Evolutionary conservation across 2,329 filamentous ascomycete species (phyloP).

Genomic region (Coniochaeta sp.): DNA sequence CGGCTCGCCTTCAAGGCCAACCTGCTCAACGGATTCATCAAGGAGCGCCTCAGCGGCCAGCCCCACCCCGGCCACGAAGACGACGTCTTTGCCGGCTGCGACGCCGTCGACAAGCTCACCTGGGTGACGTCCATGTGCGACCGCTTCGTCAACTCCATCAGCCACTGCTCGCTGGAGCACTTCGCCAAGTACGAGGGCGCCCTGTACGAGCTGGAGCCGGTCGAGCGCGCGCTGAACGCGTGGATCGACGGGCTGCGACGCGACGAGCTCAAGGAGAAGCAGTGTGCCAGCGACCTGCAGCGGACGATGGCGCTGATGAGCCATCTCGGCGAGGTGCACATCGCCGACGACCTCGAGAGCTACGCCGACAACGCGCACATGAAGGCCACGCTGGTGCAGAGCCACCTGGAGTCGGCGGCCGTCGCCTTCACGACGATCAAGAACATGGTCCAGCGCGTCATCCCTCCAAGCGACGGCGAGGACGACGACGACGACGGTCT

Average conservation of each 20-base stretch:
- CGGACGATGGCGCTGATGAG: conserved; percentile 78
- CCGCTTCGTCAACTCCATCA: conserved; percentile 75
- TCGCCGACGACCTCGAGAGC: conserved; percentile 60
- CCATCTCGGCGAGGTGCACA: conserved; percentile 78
- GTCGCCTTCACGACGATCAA: conserved; percentile 57
- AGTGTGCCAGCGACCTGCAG: conserved; percentile 74
- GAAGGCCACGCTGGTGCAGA: conserved; percentile 69
- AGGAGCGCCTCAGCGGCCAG: conserved; percentile 66
- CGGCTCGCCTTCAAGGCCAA: conserved; percentile 82
- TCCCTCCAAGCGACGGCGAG: conserved; percentile 51
- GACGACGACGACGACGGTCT: conserved; percentile 61
- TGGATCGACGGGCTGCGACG: conserved; percentile 81
- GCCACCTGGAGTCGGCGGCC: conserved; percentile 72
- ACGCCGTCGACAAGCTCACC: conserved; percentile 76
- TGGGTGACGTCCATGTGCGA: conserved; percentile 80
- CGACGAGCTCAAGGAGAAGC: conserved; percentile 79
- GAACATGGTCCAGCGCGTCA: conserved; percentile 57
- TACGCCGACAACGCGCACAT: conserved; percentile 77
- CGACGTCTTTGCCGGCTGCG: conserved; percentile 71
- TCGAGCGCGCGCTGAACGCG: conserved; percentile 79
- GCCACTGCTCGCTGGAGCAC: conserved; percentile 66
- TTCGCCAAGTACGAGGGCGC: conserved; percentile 76
- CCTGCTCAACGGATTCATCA: conserved; percentile 69
- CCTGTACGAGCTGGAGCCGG: conserved; percentile 80
- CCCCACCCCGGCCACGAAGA: conserved; percentile 64